phyloP scores from a whole-genome alignment of 768 basidiomycete species.

The Ramaria sp. region DNA sequence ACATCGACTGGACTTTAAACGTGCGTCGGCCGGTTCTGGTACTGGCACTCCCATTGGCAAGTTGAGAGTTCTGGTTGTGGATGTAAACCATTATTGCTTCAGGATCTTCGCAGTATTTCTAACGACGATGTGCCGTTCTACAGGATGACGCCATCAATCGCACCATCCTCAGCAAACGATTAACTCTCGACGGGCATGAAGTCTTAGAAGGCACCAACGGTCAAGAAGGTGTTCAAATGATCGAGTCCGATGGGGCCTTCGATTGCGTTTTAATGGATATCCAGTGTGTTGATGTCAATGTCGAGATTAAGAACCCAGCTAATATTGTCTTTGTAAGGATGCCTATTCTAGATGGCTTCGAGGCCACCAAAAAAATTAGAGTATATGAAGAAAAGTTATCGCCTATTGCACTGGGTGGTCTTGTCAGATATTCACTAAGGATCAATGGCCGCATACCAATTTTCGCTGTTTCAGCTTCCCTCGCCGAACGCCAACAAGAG shows the following conservation, averaged over 20 bases:
- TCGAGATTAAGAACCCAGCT: background rate
- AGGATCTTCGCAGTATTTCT: slow-evolving; percentile 1
- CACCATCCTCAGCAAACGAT: slow-evolving; percentile 54
- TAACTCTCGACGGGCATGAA: slow-evolving; percentile 53
- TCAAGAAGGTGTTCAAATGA: slow-evolving; percentile 56
- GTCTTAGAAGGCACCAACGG: slow-evolving; percentile 65
- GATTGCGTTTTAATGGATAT: slow-evolving; percentile 80
- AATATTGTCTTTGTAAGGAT: slow-evolving; percentile 33
- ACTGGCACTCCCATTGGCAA: slow-evolving; percentile 7
- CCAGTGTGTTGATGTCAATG: slow-evolving; percentile 36
- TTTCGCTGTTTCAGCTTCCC: slow-evolving; percentile 72
- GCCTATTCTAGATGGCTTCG: slow-evolving; percentile 70
- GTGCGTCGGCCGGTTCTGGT: background rate
- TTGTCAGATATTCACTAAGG: slow-evolving; percentile 29
- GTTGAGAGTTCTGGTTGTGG: slow-evolving; percentile 52
- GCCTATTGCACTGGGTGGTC: background rate
- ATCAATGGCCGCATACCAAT: slow-evolving; percentile 65
- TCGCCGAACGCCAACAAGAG: slow-evolving; percentile 44
- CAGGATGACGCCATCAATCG: slow-evolving; percentile 71
- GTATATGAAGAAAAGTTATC: slow-evolving; percentile 6
- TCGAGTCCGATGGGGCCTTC: slow-evolving; percentile 47
- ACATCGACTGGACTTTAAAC: background rate
- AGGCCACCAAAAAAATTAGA: slow-evolving; percentile 59
- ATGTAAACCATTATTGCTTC: slow-evolving; percentile 30
- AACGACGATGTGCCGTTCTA: background rate